Evolutionary conservation across 2,329 filamentous ascomycete genomes (phyloP).

Genomic region (Exserohilum turcica): DNA sequence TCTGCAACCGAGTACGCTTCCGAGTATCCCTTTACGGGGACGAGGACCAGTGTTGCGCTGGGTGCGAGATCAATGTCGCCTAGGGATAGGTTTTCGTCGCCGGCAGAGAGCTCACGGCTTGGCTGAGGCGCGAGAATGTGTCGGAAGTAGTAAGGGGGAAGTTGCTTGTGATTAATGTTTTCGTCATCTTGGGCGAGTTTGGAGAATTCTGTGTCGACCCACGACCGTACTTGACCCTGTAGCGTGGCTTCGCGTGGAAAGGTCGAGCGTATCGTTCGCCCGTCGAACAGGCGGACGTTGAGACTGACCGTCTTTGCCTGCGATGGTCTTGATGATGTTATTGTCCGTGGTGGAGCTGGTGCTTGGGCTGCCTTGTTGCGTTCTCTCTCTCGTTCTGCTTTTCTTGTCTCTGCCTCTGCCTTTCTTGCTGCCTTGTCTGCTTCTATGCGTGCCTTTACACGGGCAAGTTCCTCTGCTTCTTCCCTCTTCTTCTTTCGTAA

Average conservation of each 20-base stretch:
- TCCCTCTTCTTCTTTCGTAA: slow-evolving; percentile 68
- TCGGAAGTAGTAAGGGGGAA: slow-evolving; percentile 77
- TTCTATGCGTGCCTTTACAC: slow-evolving; percentile 76
- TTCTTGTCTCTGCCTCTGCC: slow-evolving; percentile 41
- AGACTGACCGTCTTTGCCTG: slow-evolving; percentile 53
- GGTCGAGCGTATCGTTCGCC: slow-evolving; percentile 73
- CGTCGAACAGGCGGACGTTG: slow-evolving; percentile 83
- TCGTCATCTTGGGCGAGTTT: slow-evolving; percentile 29
- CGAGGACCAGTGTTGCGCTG: slow-evolving; percentile 80
- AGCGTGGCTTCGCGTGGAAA: slow-evolving; percentile 71
- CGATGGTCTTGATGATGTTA: slow-evolving; percentile 32
- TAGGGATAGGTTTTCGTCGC: slow-evolving; percentile 73
- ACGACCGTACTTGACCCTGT: slow-evolving; percentile 69
- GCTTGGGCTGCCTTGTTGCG: slow-evolving; percentile 12
- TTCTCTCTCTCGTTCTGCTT: slow-evolving; percentile 41
- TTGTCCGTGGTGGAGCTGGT: slow-evolving; percentile 8
- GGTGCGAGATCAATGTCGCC: slow-evolving; percentile 74
- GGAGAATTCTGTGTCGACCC: slow-evolving; percentile 66
- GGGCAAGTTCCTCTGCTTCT: slow-evolving; percentile 69
- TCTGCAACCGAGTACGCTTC: slow-evolving; percentile 60
- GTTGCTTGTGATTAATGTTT: slow-evolving; percentile 26
- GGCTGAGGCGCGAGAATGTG: slow-evolving; percentile 80
- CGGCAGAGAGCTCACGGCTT: slow-evolving; percentile 72
- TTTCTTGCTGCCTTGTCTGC: slow-evolving; percentile 74
- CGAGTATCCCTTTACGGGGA: slow-evolving; percentile 68